phyloP scores from a whole-genome alignment of 495 filamentous ascomycete genomes.

The Aspergillus asperescens region DNA sequence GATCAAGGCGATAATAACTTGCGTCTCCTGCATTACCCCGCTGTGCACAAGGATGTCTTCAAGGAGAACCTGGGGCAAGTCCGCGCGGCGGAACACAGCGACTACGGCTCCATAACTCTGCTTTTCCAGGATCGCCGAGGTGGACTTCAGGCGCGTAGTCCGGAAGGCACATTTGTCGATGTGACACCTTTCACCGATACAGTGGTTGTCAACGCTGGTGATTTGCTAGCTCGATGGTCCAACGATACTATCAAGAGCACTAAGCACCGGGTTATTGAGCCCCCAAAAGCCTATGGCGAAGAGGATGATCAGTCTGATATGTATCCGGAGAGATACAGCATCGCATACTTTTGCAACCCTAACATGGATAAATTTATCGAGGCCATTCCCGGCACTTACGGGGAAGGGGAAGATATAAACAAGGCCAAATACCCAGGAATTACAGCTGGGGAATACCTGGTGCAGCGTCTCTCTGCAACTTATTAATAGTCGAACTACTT shows the following conservation, averaged over 20 bases:
- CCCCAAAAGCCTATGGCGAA: conserved; percentile 41
- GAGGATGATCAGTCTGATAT: conserved; percentile 22
- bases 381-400: conserved; percentile 80
- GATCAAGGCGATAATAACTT: conserved; percentile 77
- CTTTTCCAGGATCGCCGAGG: conserved; percentile 84
- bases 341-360: conserved; percentile 87
- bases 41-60: conserved; percentile 63
- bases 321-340: conserved; percentile 46
- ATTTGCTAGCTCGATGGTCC: conserved; percentile 82
- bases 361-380: conserved; percentile 75
- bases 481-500: conserved; percentile 4
- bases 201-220: conserved; percentile 88
- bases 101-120: conserved; percentile 84
- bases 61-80: conserved; percentile 65
- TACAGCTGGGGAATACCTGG: conserved; percentile 76
- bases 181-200: conserved; percentile 77
- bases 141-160: conserved; percentile 77
- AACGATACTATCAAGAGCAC: conserved; percentile 89
- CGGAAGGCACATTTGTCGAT: conserved; percentile 72
- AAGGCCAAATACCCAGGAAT: conserved; percentile 70
- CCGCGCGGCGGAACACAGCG: conserved; percentile 78
- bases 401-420: conserved; percentile 49
- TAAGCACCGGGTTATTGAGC: conserved; percentile 84
- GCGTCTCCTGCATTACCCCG: conserved; percentile 84
- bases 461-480: conserved; percentile 72